Percentiles rank a stretch among this genome's conserved stretches.
phyloP scores from a whole-genome alignment of 2,329 filamentous ascomycete species.

The Dendrostoma leiphaemia region DNA sequence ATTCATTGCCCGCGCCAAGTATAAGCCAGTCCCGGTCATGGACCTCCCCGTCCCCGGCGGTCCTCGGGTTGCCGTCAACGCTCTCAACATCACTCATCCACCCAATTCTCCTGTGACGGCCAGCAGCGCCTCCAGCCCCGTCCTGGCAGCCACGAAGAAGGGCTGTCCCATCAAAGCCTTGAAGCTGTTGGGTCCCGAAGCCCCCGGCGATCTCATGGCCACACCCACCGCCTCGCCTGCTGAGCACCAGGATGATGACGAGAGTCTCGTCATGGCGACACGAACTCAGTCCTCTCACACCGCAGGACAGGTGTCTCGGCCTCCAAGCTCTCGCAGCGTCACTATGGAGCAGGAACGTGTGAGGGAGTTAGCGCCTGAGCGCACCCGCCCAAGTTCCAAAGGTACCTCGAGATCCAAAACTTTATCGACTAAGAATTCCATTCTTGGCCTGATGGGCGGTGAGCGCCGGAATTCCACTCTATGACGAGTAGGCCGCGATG shows the following conservation, averaged over 20 bases:
- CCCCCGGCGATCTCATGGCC: not conserved
- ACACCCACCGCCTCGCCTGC: not conserved
- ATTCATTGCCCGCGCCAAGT: not conserved
- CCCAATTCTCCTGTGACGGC: conserved; percentile 6
- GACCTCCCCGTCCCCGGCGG: not conserved
- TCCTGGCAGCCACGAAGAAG: conserved; percentile 9
- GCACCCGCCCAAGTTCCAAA: not conserved
- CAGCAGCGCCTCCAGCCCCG: not conserved
- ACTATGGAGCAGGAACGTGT: not conserved
- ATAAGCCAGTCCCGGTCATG: not conserved
- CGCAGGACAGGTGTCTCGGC: not conserved
- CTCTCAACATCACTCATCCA: not conserved
- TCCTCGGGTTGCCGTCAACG: not conserved
- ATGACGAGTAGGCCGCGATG: not conserved
- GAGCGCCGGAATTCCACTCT: not conserved
- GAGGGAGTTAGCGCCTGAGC: not conserved
- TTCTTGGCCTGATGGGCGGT: conserved; percentile 1
- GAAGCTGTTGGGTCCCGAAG: conserved; percentile 8
- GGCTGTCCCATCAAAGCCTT: conserved; percentile 14
- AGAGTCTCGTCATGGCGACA: not conserved
- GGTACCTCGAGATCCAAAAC: not conserved
- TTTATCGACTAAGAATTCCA: conserved; percentile 1
- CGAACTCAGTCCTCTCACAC: not conserved
- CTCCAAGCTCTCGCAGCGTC: not conserved
- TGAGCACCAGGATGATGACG: not conserved